A percentile compares a stretch with the other conserved stretches of the same genome.
These are phyloP conservation scores for Chloris gayana DNA, from an alignment of 176 grass and related monocot species.

Conservation along the genomic window DNA sequence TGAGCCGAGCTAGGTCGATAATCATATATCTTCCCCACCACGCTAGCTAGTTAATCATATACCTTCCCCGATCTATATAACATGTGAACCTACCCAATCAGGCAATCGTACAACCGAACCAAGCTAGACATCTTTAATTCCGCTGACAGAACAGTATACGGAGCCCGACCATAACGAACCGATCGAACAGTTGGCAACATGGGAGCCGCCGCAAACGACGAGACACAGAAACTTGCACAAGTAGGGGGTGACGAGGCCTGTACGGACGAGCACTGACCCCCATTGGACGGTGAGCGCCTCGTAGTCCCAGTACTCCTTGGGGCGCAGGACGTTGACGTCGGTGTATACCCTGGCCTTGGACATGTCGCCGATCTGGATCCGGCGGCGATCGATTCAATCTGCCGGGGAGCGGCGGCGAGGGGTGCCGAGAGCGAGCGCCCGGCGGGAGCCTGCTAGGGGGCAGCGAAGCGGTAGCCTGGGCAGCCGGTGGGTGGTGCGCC, in stretches of 20 bases:
- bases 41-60: no score
- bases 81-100: background rate
- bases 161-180: background rate
- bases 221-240: background rate
- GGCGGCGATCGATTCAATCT: background rate
- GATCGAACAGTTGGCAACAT: background rate
- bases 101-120: background rate
- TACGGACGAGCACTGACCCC: slow-evolving; percentile 45
- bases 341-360: slow-evolving; percentile 76
- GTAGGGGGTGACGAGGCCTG: background rate
- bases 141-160: background rate
- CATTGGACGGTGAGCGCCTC: slow-evolving; percentile 81
- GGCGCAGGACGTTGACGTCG: slow-evolving; percentile 79
- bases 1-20: no score
- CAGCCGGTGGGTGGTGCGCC: no score
- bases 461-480: no score
- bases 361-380: slow-evolving; percentile 51
- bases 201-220: background rate
- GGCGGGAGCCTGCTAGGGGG: background rate
- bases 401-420: no score
- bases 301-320: slow-evolving; percentile 96
- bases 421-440: background rate
- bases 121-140: background rate
- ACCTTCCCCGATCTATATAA: background rate
- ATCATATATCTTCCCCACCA: no score